Conservation (phyloP, 108 stramenopile genomes). For the Cyclotella cryptica region DNA sequence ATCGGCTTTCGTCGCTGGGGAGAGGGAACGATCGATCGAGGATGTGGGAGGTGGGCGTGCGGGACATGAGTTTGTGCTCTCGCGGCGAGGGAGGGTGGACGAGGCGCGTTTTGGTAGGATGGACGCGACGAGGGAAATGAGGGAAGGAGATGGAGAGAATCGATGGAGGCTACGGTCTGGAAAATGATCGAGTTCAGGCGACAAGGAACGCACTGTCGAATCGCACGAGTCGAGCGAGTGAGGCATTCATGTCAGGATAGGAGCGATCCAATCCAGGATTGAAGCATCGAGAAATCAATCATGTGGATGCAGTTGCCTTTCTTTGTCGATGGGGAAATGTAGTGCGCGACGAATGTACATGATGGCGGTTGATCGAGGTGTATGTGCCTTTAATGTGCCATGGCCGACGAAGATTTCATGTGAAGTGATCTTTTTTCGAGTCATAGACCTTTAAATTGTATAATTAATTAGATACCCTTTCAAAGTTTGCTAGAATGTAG, state of each 20-base stretch:
- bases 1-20: slow-evolving; percentile 52
- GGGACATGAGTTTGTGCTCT: no score
- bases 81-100: no score
- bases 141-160: neutral
- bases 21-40: slow-evolving; percentile 32
- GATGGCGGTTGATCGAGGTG: no score
- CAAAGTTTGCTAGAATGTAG: no score
- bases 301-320: slow-evolving; percentile 10
- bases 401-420: neutral
- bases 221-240: neutral
- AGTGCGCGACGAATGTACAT: no score
- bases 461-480: no score
- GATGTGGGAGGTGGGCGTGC: slow-evolving; percentile 19
- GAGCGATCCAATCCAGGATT: neutral
- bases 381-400: no score
- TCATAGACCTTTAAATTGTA: no score
- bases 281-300: neutral
- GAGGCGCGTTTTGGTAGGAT: no score
- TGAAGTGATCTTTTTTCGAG: neutral
- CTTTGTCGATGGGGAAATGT: neutral
- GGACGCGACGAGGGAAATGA: neutral
- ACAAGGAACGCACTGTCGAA: no score
- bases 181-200: neutral
- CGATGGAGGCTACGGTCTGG: neutral
- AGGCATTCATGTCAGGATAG: neutral